Base-by-base conservation (phyloP, 371 early-diverging fungal species). In the Paraphysoderma sedebokerense region DNA sequence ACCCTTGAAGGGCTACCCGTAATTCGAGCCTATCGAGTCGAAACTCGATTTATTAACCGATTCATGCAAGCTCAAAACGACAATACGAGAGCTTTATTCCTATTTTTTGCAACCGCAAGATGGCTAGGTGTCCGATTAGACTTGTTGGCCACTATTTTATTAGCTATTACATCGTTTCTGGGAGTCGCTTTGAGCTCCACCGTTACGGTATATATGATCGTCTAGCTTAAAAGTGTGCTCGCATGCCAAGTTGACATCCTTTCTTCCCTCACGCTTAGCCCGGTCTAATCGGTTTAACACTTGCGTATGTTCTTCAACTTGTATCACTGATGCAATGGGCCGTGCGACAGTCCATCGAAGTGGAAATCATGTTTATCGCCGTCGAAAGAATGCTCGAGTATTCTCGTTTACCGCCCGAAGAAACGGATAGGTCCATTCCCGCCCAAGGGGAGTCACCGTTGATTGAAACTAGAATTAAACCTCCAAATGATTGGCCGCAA, bases 311-410 rank as follows among this genome's bases (percentile, higher is more conserved):
- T 27, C 40, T 38, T 31, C 28, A 48, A 22, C 29, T 48, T 19
- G 17, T 12, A 17, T 51, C 70, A 1, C 61, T 77, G 37, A 68
- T 87, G 11, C 58, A 84, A 34, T 87, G 89, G 85, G 55, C 76
- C 9, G 79, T 89, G 17, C 78, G 87, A 24, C 67, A 54, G 48
- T 81, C 80, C 49, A 80, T 85, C 22, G 65, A 73, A 40, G 72
- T 82, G 55, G 91, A 91, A 63, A 82, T 84, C 79, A 73, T 78
- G 49, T 72, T 86, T 73, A 81, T 82, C 68, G 70, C 79, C 6
- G 79, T 90, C 35, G 89, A 92, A 48, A 81, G 92, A 47, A 68
- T 87, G 0, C 60, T 69, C 12, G 81, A 88, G 54, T 92, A 88
- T 53, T 48, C 74, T 47, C n/a, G n/a, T n/a, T n/a, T n/a, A n/a